Evolutionary conservation across 2,329 filamentous ascomycete species (phyloP).

Genomic region (Cadophora gregata): DNA sequence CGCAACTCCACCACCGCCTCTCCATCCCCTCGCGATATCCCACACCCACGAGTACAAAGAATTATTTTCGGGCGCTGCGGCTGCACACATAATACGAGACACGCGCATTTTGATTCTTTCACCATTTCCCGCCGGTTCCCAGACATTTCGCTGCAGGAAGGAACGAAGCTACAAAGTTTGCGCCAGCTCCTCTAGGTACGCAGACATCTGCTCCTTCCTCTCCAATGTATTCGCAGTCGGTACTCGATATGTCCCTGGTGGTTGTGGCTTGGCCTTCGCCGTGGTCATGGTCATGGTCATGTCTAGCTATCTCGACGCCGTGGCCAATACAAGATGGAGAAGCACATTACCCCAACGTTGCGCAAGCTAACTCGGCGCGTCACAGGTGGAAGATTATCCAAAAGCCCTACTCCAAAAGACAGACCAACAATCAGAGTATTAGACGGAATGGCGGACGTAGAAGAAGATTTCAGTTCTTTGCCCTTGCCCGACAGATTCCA

Average conservation of each 20-base stretch:
- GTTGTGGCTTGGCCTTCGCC: not conserved
- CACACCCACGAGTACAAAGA: not conserved
- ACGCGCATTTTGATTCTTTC: conserved; percentile 20
- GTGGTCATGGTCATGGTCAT: not conserved
- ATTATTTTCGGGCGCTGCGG: not conserved
- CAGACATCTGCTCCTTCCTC: conserved; percentile 18
- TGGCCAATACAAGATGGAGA: conserved; percentile 32
- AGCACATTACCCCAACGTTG: conserved; percentile 28
- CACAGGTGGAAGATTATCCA: conserved; percentile 29
- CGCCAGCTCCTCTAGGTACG: conserved; percentile 34
- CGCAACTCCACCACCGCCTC: conserved; percentile 2
- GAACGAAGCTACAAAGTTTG: conserved; percentile 30
- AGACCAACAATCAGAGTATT: conserved; percentile 19
- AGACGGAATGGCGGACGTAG: conserved; percentile 73
- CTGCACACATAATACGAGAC: conserved; percentile 16
- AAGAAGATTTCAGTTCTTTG: conserved; percentile 82
- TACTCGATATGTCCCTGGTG: not conserved
- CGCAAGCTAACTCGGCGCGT: conserved; percentile 42
- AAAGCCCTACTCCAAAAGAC: conserved; percentile 29
- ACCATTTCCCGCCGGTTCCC: conserved; percentile 14
- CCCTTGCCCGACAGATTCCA: conserved; percentile 80
- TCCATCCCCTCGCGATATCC: not conserved
- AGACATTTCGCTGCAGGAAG: conserved; percentile 21
- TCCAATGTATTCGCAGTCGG: not conserved
- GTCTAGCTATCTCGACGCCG: conserved; percentile 1